phyloP scores from a whole-genome alignment of 768 basidiomycete species.

The Leccinum variicolor region DNA sequence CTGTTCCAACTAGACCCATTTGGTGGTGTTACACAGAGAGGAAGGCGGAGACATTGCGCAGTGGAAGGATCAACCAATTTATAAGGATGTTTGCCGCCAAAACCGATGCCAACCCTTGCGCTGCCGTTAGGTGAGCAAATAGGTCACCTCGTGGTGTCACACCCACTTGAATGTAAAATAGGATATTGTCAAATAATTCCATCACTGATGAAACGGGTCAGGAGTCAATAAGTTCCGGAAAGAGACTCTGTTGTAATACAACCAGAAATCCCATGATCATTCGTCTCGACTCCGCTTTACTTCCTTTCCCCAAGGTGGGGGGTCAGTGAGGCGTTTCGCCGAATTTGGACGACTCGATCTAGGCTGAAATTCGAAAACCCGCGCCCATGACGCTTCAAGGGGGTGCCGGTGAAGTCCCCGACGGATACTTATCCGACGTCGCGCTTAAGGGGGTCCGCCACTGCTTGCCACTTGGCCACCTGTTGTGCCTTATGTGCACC shows the following conservation, averaged over 20 bases:
- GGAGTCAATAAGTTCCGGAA: background rate
- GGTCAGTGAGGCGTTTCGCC: background rate
- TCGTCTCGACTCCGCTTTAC: background rate
- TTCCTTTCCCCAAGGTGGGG: background rate
- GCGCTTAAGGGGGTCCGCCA: background rate
- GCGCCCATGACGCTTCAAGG: background rate
- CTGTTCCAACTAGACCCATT: slow-evolving; percentile 19
- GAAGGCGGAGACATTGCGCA: background rate
- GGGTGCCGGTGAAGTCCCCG: background rate
- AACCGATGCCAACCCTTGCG: slow-evolving; percentile 5
- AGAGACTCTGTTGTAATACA: background rate
- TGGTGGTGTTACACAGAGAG: background rate
- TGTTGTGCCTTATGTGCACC: background rate
- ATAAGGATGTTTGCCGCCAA: slow-evolving; percentile 11
- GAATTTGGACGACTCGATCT: background rate
- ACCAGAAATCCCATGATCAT: background rate
- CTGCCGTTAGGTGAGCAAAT: slow-evolving; percentile 18
- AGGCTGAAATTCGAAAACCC: background rate
- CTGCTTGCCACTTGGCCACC: no score
- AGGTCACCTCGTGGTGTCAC: background rate
- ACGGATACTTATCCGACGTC: background rate
- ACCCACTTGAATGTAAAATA: slow-evolving; percentile 1
- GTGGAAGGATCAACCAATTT: slow-evolving; percentile 12
- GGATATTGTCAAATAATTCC: background rate
- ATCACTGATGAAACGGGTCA: slow-evolving; percentile 6